phyloP scores from a whole-genome alignment of 441 rosid species.

The Bruguiera hainesii region DNA sequence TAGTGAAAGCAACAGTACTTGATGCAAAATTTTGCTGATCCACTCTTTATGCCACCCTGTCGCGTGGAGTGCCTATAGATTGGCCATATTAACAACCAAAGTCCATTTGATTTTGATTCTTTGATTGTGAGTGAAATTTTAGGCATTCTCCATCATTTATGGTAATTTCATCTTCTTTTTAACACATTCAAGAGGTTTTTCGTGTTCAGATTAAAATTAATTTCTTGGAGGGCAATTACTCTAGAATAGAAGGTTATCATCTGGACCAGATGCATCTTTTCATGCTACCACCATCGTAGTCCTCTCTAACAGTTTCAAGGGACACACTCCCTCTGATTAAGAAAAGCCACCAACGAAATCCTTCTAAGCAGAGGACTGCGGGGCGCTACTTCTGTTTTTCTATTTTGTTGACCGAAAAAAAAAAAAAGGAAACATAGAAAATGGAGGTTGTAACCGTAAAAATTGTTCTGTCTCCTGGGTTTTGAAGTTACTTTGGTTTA shows the following conservation, averaged over 20 bases:
- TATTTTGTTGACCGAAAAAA: too few relatives aligned
- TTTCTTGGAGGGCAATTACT: slow-evolving; percentile 24
- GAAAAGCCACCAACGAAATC: too few relatives aligned
- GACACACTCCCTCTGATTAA: too few relatives aligned
- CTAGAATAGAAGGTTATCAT: slow-evolving; percentile 26
- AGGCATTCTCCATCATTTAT: background rate
- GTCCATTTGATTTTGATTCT: background rate
- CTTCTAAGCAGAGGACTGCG: too few relatives aligned
- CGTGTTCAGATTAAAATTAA: slow-evolving; percentile 14
- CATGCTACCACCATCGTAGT: background rate
- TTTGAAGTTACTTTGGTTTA: too few relatives aligned
- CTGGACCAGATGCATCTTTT: slow-evolving; percentile 19
- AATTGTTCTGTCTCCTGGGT: too few relatives aligned
- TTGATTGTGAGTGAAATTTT: background rate
- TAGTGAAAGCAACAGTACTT: slow-evolving; percentile 50
- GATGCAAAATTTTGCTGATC: background rate
- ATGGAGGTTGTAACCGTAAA: too few relatives aligned
- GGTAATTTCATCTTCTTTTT: slow-evolving; percentile 13
- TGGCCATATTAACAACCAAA: background rate
- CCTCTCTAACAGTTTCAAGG: too few relatives aligned
- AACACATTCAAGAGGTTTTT: slow-evolving; percentile 12
- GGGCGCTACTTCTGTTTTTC: too few relatives aligned
- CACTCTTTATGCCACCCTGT: background rate
- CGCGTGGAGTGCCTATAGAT: background rate
- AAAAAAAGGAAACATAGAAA: too few relatives aligned